Evolutionary conservation across 768 basidiomycete genomes (phyloP).

Genomic region (Leccinum fibrillosum): DNA sequence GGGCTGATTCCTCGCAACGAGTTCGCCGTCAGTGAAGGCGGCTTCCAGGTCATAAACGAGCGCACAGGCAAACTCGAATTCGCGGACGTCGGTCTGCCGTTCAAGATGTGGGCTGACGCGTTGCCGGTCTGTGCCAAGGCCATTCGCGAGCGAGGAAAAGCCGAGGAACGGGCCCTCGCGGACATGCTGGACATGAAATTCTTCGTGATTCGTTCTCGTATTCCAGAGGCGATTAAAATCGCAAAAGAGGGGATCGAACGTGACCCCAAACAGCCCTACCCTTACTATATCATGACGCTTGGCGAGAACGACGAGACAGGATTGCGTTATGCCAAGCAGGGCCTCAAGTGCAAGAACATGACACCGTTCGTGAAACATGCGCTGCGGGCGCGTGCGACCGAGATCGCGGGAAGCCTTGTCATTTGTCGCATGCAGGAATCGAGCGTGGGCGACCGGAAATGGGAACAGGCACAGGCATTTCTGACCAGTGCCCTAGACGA

Average conservation of each 20-base stretch:
- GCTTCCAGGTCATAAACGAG: constrained; percentile 44
- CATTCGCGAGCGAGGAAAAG: constrained; percentile 42
- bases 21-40: constrained; percentile 54
- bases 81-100: constrained; percentile 51
- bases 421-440: constrained; percentile 42
- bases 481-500: constrained; percentile 58
- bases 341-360: constrained; percentile 51
- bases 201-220: constrained; percentile 44
- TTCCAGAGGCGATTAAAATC: constrained; percentile 43
- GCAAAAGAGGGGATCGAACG: constrained; percentile 47
- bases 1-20: constrained; percentile 54
- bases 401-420: constrained; percentile 56
- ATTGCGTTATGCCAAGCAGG: constrained; percentile 59
- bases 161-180: constrained; percentile 44
- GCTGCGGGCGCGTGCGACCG: constrained; percentile 57
- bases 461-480: constrained; percentile 62
- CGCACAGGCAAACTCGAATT: constrained; percentile 38
- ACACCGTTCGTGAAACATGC: constrained; percentile 57
- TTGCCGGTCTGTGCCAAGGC: constrained; percentile 55
- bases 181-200: constrained; percentile 67
- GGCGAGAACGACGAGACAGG: constrained; percentile 46
- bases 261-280: constrained; percentile 55
- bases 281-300: constrained; percentile 57
- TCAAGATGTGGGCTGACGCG: constrained; percentile 53
- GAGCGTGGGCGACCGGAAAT: constrained; percentile 37